These are phyloP conservation scores for Aspergillus clavatus DNA, from an alignment of 2,329 filamentous ascomycete species.

Conservation along the genomic window DNA sequence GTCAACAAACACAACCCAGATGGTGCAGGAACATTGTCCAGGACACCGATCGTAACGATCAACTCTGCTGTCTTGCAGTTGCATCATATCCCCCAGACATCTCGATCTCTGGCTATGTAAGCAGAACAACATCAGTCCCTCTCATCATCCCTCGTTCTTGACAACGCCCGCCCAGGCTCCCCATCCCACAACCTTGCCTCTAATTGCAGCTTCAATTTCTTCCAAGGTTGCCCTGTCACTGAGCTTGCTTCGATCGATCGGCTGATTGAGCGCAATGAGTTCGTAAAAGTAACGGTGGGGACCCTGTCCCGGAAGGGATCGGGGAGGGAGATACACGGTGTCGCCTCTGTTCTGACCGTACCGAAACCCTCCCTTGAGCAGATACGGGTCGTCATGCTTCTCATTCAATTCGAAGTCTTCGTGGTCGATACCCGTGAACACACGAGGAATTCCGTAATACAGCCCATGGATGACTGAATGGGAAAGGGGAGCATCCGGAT, in stretches of 20 bases:
- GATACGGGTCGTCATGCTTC: conserved; percentile 9
- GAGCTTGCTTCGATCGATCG: conserved; percentile 38
- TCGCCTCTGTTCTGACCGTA: conserved; percentile 43
- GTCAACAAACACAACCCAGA: no score
- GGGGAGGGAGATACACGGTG: conserved; percentile 43
- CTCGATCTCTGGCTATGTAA: no score
- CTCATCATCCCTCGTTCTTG: conserved; percentile 32
- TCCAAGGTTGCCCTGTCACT: conserved; percentile 39
- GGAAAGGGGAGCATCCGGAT: conserved; percentile 46
- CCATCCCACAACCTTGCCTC: conserved; percentile 49
- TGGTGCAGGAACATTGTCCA: no score
- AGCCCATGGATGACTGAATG: conserved; percentile 46
- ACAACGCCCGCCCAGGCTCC: conserved; percentile 46
- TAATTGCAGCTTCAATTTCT: conserved; percentile 41
- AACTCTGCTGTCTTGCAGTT: no score
- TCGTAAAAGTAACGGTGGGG: conserved; percentile 51
- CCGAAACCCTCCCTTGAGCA: conserved; percentile 42
- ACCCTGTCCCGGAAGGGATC: conserved; percentile 48
- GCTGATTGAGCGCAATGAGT: conserved; percentile 45
- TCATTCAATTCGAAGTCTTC: conserved; percentile 37
- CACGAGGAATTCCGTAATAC: conserved; percentile 39
- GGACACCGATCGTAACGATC: no score
- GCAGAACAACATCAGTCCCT: no score
- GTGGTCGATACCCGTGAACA: conserved; percentile 30
- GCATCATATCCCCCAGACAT: no score